Conservation (phyloP, 371 early-diverging fungal genomes). For the Mortierella polycephala region DNA sequence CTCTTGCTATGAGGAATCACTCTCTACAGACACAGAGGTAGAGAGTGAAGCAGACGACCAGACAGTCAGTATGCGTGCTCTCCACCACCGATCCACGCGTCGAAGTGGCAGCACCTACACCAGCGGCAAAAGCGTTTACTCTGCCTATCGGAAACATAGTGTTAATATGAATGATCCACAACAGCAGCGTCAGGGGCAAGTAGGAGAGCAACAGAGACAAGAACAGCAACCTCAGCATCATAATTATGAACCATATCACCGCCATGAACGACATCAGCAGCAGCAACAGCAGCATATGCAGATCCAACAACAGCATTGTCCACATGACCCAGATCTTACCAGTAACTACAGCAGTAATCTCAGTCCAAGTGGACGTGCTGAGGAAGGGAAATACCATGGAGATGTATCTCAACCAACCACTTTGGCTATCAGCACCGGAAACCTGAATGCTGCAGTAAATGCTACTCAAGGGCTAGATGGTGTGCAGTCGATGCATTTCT, state of each 20-base stretch:
- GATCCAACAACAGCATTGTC: too few relatives aligned
- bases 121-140: constrained; percentile 11
- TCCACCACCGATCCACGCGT: background rate
- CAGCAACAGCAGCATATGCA: too few relatives aligned
- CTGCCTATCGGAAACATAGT: constrained; percentile 10
- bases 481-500: constrained; percentile 9
- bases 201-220: background rate
- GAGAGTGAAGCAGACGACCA: too few relatives aligned
- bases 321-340: too few relatives aligned
- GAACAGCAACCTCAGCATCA: background rate
- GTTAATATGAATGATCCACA: constrained; percentile 2
- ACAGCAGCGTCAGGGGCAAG: constrained; percentile 1
- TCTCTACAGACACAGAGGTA: background rate
- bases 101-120: constrained; percentile 6
- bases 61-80: constrained; percentile 4
- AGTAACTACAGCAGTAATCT: too few relatives aligned
- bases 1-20: too few relatives aligned
- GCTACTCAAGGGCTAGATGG: constrained; percentile 2
- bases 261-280: background rate
- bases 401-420: background rate
- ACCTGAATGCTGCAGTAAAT: constrained; percentile 1
- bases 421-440: constrained; percentile 22
- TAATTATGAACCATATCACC: background rate
- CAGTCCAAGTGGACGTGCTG: too few relatives aligned
- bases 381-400: too few relatives aligned